These are phyloP conservation scores for Anthostomella pinea DNA, from an alignment of 2,329 filamentous ascomycete species.

Conservation along the genomic window DNA sequence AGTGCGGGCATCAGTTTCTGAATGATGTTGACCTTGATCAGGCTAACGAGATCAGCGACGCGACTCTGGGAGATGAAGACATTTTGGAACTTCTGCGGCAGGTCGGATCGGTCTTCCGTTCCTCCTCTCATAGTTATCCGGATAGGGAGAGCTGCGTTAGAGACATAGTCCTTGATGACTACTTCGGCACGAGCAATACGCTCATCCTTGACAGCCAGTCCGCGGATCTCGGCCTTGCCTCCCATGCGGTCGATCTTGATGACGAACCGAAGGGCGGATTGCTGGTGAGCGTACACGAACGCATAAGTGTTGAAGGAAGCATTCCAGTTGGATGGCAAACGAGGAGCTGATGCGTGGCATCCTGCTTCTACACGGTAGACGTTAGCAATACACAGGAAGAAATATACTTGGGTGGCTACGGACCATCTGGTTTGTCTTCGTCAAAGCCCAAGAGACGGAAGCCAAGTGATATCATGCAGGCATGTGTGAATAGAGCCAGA, in stretches of 20 bases:
- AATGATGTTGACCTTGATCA: conserved; percentile 76
- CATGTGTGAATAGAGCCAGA: conserved; percentile 79
- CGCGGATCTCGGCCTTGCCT: conserved; percentile 78
- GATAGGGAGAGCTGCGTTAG: conserved; percentile 53
- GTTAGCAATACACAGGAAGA: background rate
- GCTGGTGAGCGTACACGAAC: conserved; percentile 83
- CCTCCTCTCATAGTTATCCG: conserved; percentile 49
- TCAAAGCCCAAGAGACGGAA: conserved; percentile 82
- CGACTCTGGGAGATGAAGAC: conserved; percentile 73
- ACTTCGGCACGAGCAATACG: conserved; percentile 77
- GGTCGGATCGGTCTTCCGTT: conserved; percentile 48
- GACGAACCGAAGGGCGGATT: conserved; percentile 81
- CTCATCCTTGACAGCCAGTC: conserved; percentile 75
- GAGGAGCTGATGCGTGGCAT: conserved; percentile 55
- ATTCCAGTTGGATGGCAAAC: conserved; percentile 80
- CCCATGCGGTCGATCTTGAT: conserved; percentile 81
- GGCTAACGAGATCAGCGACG: conserved; percentile 63
- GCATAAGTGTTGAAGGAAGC: conserved; percentile 65
- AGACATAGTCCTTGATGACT: conserved; percentile 71
- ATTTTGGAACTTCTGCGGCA: conserved; percentile 49
- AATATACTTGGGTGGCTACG: background rate
- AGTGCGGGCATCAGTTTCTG: conserved; percentile 79
- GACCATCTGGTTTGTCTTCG: conserved; percentile 74
- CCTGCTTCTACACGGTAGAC: conserved; percentile 46
- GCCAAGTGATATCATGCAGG: conserved; percentile 74